Conservation (phyloP, 257 asterid species). For the Striga asiatica region DNA sequence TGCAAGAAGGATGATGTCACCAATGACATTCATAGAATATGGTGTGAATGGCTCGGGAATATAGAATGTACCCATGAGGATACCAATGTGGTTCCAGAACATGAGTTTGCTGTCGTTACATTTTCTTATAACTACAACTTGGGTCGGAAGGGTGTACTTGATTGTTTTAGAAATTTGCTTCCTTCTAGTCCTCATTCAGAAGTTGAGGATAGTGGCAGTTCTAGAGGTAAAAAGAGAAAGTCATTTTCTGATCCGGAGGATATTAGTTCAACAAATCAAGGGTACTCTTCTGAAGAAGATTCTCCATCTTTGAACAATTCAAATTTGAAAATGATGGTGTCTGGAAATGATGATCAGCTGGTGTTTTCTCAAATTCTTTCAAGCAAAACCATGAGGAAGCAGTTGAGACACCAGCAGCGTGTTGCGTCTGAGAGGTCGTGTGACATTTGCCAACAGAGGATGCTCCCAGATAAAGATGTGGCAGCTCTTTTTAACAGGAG, state of each 20-base stretch:
- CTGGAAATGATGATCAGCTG: conserved; percentile 67
- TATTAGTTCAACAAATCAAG: conserved; percentile 30
- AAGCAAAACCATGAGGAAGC: conserved; percentile 66
- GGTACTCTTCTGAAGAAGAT: conserved; percentile 78
- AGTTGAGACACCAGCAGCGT: conserved; percentile 51
- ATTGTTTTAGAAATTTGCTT: conserved; percentile 44
- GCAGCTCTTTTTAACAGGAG: conserved; percentile 66
- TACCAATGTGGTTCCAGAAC: conserved; percentile 35
- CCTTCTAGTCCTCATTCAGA: conserved; percentile 48
- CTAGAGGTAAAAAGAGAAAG: conserved; percentile 48
- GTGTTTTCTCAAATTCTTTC: conserved; percentile 42
- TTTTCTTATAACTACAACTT: conserved; percentile 61
- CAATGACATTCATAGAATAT: conserved; percentile 46
- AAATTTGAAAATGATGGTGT: conserved; percentile 25
- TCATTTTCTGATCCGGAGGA: conserved; percentile 84
- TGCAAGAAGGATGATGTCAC: conserved; percentile 37
- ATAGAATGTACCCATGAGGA: conserved; percentile 20
- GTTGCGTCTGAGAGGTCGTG: conserved; percentile 77
- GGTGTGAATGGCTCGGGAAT: conserved; percentile 88
- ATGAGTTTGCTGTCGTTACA: conserved; percentile 67
- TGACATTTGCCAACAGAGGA: conserved; percentile 75
- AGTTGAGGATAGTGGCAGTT: conserved; percentile 31
- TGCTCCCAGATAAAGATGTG: conserved; percentile 85
- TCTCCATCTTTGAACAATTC: conserved; percentile 43
- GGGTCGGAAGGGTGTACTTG: conserved; percentile 58